A percentile compares a stretch with the other conserved stretches of the same genome.
Evolutionary conservation across 768 basidiomycete species (phyloP).

Genomic region (Amanita rimosa): DNA sequence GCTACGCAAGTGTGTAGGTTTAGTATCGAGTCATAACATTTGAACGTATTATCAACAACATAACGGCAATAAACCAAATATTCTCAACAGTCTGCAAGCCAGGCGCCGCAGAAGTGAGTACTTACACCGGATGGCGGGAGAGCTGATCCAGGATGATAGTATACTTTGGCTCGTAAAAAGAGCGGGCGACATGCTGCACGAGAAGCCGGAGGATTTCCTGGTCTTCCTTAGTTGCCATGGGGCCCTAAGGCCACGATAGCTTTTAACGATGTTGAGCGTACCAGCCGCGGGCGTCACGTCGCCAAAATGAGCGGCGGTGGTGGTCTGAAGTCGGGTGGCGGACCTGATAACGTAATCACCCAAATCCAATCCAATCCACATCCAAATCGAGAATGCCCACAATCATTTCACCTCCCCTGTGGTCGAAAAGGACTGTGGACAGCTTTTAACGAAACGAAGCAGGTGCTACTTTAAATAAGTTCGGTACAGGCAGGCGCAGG

Average conservation of each 20-base stretch:
- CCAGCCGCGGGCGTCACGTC: constrained; percentile 1
- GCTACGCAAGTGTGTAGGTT: constrained; percentile 30
- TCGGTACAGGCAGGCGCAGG: too few relatives aligned
- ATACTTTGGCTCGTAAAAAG: constrained; percentile 90
- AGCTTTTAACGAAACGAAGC: too few relatives aligned
- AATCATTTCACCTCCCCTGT: too few relatives aligned
- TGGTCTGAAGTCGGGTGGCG: constrained; percentile 3
- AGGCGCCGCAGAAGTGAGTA: constrained; percentile 21
- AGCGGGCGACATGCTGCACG: constrained; percentile 86
- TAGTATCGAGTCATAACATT: constrained; percentile 9
- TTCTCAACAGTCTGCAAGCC: constrained; percentile 10
- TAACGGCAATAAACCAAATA: constrained; percentile 12
- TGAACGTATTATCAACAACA: constrained; percentile 9
- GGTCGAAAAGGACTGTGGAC: too few relatives aligned
- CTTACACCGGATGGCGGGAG: constrained; percentile 90
- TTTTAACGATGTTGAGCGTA: not conserved
- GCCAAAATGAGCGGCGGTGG: not conserved
- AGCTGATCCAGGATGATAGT: constrained; percentile 92
- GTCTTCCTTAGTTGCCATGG: constrained; percentile 66
- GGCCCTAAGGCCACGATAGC: constrained; percentile 7
- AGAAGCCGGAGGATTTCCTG: constrained; percentile 76
- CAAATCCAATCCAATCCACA: too few relatives aligned
- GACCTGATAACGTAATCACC: not conserved
- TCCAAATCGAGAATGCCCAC: too few relatives aligned
- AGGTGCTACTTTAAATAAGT: too few relatives aligned